phyloP scores from a whole-genome alignment of 2,329 filamentous ascomycete species.

The Knufia fluminis region DNA sequence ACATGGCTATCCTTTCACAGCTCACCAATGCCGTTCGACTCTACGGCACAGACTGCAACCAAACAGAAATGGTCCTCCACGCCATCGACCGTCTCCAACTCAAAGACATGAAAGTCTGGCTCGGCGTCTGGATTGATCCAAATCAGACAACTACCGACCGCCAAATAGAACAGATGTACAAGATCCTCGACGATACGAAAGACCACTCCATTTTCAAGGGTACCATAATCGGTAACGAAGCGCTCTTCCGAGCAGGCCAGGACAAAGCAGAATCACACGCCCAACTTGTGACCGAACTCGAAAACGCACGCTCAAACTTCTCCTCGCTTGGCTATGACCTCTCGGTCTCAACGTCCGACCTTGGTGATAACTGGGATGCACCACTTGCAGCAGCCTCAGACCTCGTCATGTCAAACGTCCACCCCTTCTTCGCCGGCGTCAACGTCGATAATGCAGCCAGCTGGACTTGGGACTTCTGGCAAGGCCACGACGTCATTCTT shows the following conservation, averaged over 20 bases:
- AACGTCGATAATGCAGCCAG: conserved; percentile 55
- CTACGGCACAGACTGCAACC: conserved; percentile 95
- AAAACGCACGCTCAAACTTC: conserved; percentile 62
- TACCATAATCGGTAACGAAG: conserved; percentile 56
- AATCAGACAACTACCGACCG: conserved; percentile 76
- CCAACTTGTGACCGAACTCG: conserved; percentile 55
- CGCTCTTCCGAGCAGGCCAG: conserved; percentile 44
- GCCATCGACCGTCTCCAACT: conserved; percentile 67
- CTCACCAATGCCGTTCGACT: conserved; percentile 79
- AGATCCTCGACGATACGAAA: conserved; percentile 54
- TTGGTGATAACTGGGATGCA: conserved; percentile 77
- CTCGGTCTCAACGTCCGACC: conserved; percentile 76
- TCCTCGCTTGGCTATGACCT: conserved; percentile 57
- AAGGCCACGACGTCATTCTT: conserved; percentile 55
- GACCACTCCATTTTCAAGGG: conserved; percentile 47
- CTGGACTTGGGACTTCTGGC: conserved; percentile 83
- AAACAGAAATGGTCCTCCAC: conserved; percentile 86
- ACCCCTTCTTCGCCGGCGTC: conserved; percentile 87
- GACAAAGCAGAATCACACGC: conserved; percentile 55
- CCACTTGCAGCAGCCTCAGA: conserved; percentile 63
- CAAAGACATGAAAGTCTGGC: conserved; percentile 74
- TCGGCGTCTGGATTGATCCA: conserved; percentile 84
- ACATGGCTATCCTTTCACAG: conserved; percentile 81
- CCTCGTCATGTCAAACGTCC: conserved; percentile 91
- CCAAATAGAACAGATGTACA: conserved; percentile 76